Conservation (phyloP, 139 green algal species). For the Chlamydomonas incerta region DNA sequence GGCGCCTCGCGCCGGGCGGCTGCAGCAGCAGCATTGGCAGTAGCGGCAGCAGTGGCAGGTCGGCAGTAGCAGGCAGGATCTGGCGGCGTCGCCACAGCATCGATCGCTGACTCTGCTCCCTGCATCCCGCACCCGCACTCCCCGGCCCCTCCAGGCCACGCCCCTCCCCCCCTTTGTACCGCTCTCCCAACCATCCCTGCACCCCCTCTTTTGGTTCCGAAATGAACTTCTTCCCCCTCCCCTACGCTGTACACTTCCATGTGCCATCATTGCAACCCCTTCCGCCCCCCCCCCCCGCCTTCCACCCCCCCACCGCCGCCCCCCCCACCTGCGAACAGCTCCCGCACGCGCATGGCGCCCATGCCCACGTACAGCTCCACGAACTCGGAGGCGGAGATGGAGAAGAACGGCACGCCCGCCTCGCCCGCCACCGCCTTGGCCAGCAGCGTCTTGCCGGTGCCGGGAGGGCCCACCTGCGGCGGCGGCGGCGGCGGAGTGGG, state of each 20-base stretch:
- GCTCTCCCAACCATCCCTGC: too few relatives aligned
- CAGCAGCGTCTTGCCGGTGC: slow-evolving; percentile 91
- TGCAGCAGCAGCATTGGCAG: neutral
- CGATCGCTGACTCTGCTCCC: too few relatives aligned
- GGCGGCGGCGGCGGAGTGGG: too few relatives aligned
- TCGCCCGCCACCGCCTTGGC: slow-evolving; percentile 78
- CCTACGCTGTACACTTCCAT: neutral
- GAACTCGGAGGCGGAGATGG: slow-evolving; percentile 86
- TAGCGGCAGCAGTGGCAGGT: neutral
- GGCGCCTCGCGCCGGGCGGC: slow-evolving; percentile 79
- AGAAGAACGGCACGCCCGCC: slow-evolving; percentile 90
- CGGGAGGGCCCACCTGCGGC: slow-evolving; percentile 73
- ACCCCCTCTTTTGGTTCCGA: too few relatives aligned
- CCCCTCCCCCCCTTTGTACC: too few relatives aligned
- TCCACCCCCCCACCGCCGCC: neutral
- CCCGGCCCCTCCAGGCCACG: too few relatives aligned
- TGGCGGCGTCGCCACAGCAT: too few relatives aligned
- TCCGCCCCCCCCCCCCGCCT: neutral
- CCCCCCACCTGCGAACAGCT: slow-evolving; percentile 80
- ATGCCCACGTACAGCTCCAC: slow-evolving; percentile 96
- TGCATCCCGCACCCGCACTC: too few relatives aligned
- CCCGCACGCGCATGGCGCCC: slow-evolving; percentile 85
- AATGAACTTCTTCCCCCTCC: neutral
- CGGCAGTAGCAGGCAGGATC: neutral
- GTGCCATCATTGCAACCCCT: neutral